Evolutionary conservation across 306 rosid genomes (phyloP).

Genomic region (Sphenostylis stenocarpa): DNA sequence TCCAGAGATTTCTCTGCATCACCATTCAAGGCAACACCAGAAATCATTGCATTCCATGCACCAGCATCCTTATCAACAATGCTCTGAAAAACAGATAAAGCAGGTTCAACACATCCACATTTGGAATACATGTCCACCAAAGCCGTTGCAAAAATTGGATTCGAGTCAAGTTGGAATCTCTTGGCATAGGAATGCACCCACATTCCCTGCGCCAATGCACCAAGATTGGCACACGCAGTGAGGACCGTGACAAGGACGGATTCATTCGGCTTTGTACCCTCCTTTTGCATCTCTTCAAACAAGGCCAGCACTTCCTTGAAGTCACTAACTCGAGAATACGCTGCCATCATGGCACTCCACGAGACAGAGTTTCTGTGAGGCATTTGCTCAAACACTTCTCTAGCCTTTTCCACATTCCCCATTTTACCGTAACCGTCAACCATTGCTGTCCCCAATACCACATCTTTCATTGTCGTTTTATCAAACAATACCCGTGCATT

Average conservation of each 20-base stretch:
- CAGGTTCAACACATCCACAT: slow-evolving; percentile 47
- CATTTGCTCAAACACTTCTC: slow-evolving; percentile 75
- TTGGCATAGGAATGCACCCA: slow-evolving; percentile 53
- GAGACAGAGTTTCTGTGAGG: slow-evolving; percentile 64
- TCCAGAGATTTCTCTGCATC: slow-evolving; percentile 57
- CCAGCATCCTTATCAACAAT: slow-evolving; percentile 41
- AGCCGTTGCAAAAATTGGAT: slow-evolving; percentile 60
- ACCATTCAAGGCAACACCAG: slow-evolving; percentile 67
- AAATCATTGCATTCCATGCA: slow-evolving; percentile 77
- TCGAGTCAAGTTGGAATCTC: slow-evolving; percentile 15
- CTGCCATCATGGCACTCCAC: slow-evolving; percentile 50
- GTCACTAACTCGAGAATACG: slow-evolving; percentile 43
- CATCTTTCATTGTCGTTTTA: slow-evolving; percentile 51
- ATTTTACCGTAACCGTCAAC: slow-evolving; percentile 76
- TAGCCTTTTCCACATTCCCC: slow-evolving; percentile 60
- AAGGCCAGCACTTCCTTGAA: slow-evolving; percentile 45
- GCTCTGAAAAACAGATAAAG: slow-evolving; percentile 36
- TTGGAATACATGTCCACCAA: slow-evolving; percentile 55
- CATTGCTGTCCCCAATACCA: slow-evolving; percentile 83
- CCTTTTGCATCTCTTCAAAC: slow-evolving; percentile 40
- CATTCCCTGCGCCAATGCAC: slow-evolving; percentile 45
- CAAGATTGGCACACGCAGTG: slow-evolving; percentile 48
- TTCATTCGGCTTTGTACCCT: slow-evolving; percentile 40
- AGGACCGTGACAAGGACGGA: slow-evolving; percentile 45
- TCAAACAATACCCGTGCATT: slow-evolving; percentile 59